These are phyloP conservation scores for Corymbia citriodora DNA, from an alignment of 441 rosid species.

Conservation along the genomic window DNA sequence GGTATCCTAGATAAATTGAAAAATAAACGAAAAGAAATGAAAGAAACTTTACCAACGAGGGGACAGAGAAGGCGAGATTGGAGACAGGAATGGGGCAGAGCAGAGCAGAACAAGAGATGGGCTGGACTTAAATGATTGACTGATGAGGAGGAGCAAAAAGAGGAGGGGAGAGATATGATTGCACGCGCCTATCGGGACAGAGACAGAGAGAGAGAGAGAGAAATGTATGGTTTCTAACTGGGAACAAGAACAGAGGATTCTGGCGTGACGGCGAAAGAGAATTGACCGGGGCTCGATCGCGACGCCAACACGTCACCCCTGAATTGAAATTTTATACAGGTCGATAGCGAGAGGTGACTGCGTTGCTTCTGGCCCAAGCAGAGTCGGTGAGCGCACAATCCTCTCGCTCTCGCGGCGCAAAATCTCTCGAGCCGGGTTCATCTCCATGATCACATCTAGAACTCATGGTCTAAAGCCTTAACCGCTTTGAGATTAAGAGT, in stretches of 20 bases:
- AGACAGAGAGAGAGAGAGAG: background rate
- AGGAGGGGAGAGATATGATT: background rate
- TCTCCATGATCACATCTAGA: no score
- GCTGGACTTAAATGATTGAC: background rate
- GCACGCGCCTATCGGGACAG: background rate
- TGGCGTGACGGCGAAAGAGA: background rate
- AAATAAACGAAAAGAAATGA: background rate
- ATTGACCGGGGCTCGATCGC: slow-evolving; percentile 7
- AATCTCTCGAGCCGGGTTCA: background rate
- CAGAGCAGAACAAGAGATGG: background rate
- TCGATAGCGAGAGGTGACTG: background rate
- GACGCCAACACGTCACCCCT: slow-evolving; percentile 24
- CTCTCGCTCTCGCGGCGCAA: background rate
- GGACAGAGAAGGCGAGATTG: background rate
- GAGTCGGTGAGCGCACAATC: background rate
- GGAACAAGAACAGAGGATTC: background rate
- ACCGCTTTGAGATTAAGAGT: no score
- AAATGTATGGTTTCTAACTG: background rate
- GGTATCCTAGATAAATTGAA: background rate
- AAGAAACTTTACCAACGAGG: background rate
- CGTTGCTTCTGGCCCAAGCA: background rate
- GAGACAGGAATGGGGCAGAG: background rate
- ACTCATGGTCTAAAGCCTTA: background rate
- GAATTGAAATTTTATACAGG: background rate
- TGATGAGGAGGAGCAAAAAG: background rate